Conservation (phyloP, 768 basidiomycete species). For the Dioszegia hungarica region DNA sequence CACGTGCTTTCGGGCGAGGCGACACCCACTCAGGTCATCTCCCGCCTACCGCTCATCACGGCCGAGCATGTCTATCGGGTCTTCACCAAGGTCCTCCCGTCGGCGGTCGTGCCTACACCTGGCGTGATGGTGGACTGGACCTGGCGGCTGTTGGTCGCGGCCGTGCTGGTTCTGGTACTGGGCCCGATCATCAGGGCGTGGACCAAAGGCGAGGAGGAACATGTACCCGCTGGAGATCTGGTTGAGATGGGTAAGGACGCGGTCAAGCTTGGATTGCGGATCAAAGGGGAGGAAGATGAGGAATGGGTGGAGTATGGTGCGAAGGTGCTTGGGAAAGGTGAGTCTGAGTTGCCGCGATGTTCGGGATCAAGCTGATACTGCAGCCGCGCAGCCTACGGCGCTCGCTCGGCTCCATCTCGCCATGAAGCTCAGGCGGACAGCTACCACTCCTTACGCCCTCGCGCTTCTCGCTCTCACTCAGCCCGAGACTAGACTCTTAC, state of each 20-base stretch:
- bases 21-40: slow-evolving; percentile 29
- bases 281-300: slow-evolving; percentile 2
- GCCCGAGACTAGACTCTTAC: slow-evolving; percentile 2
- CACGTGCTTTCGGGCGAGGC: slow-evolving; percentile 12
- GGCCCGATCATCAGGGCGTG: slow-evolving; percentile 26
- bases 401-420: slow-evolving; percentile 20
- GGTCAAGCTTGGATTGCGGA: slow-evolving; percentile 8
- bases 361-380: not conserved
- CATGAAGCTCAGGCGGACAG: slow-evolving; percentile 25
- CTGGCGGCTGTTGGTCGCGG: slow-evolving; percentile 34
- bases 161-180: slow-evolving; percentile 25
- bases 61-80: slow-evolving; percentile 38
- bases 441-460: slow-evolving; percentile 20
- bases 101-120: slow-evolving; percentile 21
- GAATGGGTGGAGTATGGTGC: slow-evolving; percentile 21
- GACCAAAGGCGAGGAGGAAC: slow-evolving; percentile 9
- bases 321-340: slow-evolving; percentile 32
- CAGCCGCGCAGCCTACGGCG: slow-evolving; percentile 13
- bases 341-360: slow-evolving; percentile 8
- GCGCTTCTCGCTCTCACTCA: slow-evolving; percentile 32
- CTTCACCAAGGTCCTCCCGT: slow-evolving; percentile 23
- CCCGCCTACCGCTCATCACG: slow-evolving; percentile 35
- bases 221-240: slow-evolving; percentile 2
- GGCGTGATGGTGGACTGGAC: slow-evolving; percentile 38
- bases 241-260: slow-evolving; percentile 15